Evolutionary conservation across 106 monocot species (phyloP), one percentile per base, ranked within the genome.

Genomic region (Xerophyta viscosa): DNA sequence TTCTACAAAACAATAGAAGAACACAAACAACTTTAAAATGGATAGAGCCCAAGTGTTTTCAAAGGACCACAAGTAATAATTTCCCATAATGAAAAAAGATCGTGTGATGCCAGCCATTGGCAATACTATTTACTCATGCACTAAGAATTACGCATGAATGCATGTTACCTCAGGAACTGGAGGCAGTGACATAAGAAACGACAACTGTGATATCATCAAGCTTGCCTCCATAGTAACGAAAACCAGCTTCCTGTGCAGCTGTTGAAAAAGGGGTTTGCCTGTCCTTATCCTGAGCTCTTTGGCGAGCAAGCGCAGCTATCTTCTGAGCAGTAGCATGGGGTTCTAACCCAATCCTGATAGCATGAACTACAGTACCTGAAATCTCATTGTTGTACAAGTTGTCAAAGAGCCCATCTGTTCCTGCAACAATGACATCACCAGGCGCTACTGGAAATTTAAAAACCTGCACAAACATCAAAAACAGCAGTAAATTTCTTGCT

Each of bases 221-320:
- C 53, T 86, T 86, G 33, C 86, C 80, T 1, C 86, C 80, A 17
- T 70, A 81, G 36, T 77, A 86, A 3, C 86, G 72, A 56, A 77
- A 86, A 3, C 86, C 86, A 22, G 86, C 86, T 47, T 80, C 86
- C 58, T 86, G 86, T 22, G 86, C 86, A 13, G 86, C 86, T 11
- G 71, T 60, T 31, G 86, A 73, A 45, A 86, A 86, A 11, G 86
- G 86, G n/a, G 80, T 77, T 37, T 86, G 86, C 54, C 80, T 50
- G 66, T 80, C 71, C 37, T 57, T 86, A 52, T 86, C 86, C 37
- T 46, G 69, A 10, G 86, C 86, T 27, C 80, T 57, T 27, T 86
- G 73, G 25, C 80, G 80, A 10, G 86, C 86, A 37, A 86, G 76
- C 0, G 80, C 80, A 31, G 80, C 80, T 9, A 86, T 77, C 66